Base-by-base conservation (phyloP, 2,329 filamentous ascomycete species). In the Chaetomium sp. region DNA sequence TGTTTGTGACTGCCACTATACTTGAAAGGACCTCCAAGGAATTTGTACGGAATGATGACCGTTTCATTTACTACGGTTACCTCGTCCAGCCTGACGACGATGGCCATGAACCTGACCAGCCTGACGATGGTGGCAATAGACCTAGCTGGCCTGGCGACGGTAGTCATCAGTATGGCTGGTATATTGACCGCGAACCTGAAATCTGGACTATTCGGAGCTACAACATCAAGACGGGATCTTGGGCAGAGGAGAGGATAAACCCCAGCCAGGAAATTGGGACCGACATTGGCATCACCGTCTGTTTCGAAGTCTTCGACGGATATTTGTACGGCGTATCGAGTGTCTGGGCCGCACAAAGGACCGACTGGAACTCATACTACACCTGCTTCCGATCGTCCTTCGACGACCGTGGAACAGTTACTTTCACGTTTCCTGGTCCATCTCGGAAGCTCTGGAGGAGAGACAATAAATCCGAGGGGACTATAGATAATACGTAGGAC, bases 401-500 rank as follows among this genome's bases (percentile, higher is more conserved):
- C 9, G 64, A 73, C 36, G 66, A 71, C 2, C 74, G 76, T n/a
- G 68, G 70, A 33, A 64, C 67, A 6, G 67, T 66, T 1, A 67
- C 64, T 6, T 60, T 75, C n/a, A 71, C 78, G 59, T 67, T 68
- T 38, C 71, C 72, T 58, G 45, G 27, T 14, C 70, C 72, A n/a
- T 75, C 76, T 53, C 64, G 68, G 44, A 70, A 73, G 19, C 76
- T 85, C 45, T 89, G 84, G 79, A 76, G 87, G 7, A 79, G 87
- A 12, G 76, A 86, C 49, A 83, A 89, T 61, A 73, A n/a, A n/a
- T n/a, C 72, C 34, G 87, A 91, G 66, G 87, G 87, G 0, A 80
- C 85, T 0, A 82, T 90, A 12, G 86, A 91, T 61, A 84, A 90
- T 62, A 79, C 85, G 2, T 91, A 87, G 87, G 86, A 81, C 0